These are phyloP conservation scores for Clavispora santaluciae DNA, from an alignment of 805 yeast species.

Conservation along the genomic window DNA sequence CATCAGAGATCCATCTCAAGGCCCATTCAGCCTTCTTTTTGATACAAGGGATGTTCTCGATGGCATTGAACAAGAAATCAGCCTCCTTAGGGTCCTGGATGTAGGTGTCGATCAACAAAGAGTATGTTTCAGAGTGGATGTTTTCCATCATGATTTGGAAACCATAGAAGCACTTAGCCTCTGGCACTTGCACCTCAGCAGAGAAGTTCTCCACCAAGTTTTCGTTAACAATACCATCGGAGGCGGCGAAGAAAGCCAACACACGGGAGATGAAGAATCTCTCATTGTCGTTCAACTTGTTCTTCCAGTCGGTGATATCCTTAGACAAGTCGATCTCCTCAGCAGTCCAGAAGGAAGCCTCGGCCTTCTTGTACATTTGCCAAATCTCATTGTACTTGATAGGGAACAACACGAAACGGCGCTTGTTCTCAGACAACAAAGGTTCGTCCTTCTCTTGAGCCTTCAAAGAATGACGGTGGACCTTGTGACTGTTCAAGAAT, in stretches of 20 bases:
- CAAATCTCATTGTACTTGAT: conserved; percentile 96
- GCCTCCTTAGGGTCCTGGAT: conserved; percentile 95
- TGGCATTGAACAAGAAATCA: conserved; percentile 87
- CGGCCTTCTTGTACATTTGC: conserved; percentile 98
- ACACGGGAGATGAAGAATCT: conserved; percentile 89
- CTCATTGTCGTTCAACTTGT: conserved; percentile 83
- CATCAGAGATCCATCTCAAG: conserved; percentile 89
- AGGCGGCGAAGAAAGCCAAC: conserved; percentile 96
- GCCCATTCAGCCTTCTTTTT: conserved; percentile 99
- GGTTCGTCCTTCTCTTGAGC: conserved; percentile 86
- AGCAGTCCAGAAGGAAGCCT: conserved; percentile 99
- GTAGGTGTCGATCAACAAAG: conserved; percentile 89
- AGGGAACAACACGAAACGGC: conserved; percentile 91
- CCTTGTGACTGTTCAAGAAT: conserved; percentile 58
- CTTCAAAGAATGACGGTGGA: conserved; percentile 69
- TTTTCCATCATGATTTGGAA: conserved; percentile 99
- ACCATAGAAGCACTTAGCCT: conserved; percentile 97
- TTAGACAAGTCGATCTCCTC: conserved; percentile 96
- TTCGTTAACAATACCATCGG: conserved; percentile 97
- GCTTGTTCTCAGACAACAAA: conserved; percentile 73
- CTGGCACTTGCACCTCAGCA: conserved; percentile 95
- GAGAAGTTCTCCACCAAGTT: conserved; percentile 95
- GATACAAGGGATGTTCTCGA: conserved; percentile 93
- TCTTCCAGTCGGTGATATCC: conserved; percentile 90
- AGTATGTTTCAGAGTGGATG: conserved; percentile 96